Evolutionary conservation across 129 eudicot species (phyloP), one percentile per base, ranked within the genome.

Genomic region (Artemisia annua): DNA sequence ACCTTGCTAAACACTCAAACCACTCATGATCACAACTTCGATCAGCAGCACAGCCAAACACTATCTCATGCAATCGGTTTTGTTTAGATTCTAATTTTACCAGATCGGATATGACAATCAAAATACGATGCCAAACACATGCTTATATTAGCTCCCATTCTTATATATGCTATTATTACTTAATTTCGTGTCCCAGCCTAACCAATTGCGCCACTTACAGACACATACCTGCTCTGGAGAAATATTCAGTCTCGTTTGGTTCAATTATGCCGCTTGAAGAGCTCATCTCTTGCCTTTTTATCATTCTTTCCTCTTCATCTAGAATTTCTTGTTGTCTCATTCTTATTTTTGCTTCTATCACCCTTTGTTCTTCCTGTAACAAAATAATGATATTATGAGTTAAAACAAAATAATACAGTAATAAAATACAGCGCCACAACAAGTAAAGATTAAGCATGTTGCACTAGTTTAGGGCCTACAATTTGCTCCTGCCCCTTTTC

Each of bases 321-420:
- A 74, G 87, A 74, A 85, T 87, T 80, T 95, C 94, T 66, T 88
- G 86, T 72, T 88, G 93, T 66, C 94, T 87, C 88, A 95, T 95
- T 85, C 99, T 88, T 83, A 95, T 91, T 89, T 95, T 95, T 50
- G 99, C 99, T 83, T 95, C 99, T 69, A 95, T 95, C 67, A 95
- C 99, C 73, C 92, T 84, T 80, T 91, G 99, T 74, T 95, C 99
- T 83, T 95, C 99, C 99, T 95, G 32, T 48, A 55, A 71, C 17
- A 77, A 26, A 19, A 63, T 28, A 43, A 74, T 19, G 65, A 58
- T 15, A 16, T 10, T 0, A 49, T 15, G 39, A 3, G 49, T 62
- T 1, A 9, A 35, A 69, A 57, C 14, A n/a, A 18, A 14, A 53
- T 26, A 17, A n/a, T n/a, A n/a, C n/a, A 32, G 18, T 54, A 11